Base-by-base conservation (phyloP, 306 rosid species). In the Malus sieversii region DNA sequence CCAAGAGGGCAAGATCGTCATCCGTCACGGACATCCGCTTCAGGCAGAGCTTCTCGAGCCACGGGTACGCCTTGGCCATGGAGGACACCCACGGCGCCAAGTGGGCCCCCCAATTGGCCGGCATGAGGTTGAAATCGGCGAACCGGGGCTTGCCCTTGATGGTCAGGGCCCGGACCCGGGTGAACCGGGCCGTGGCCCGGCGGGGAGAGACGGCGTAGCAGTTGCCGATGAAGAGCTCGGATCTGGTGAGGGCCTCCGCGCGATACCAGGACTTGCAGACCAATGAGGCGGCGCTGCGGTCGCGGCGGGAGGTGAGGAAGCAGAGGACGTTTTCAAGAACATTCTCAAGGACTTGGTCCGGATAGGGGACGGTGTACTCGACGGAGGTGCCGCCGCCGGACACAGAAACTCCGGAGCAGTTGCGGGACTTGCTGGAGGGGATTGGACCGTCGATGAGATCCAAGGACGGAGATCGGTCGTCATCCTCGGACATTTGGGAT, bases 231-330 rank as follows among this genome's bases (percentile, higher is more conserved):
- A 88, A 90, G 82, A 93, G 94, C 51, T 89, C 92, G 78, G 96
- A 89, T 89, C 96, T 90, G 76, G 98, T 90, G 70, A 87, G 89
- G 4, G 98, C 94, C 81, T 93, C 97, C 53, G 81, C 97, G 4
- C 93, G 93, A 78, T 78, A 93, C 98, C 98, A 93, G 7, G 92
- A 91, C 84, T 89, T 90, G 85, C 97, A 91, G 48, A 93, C 97
- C 86, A 93, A 88, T 84, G 98, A 91, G 86, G 97, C 98, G 32
- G 96, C 91, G 93, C 85, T 93, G 30, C 98, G 95, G 90, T 93
- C 98, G 8, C 87, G 84, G 40, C 97, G 87, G 10, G 88, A 84
- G 59, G 88, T 81, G 30, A 93, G 93, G 77, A 93, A 93, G 87
- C 89, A 91, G 62, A 93, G 95, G n/a, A 93, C 98, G 95, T 86